Evolutionary conservation across 169 alveolate species (phyloP), one percentile per base, ranked within the genome.

Genomic region (Cryptosporidium sp.): DNA sequence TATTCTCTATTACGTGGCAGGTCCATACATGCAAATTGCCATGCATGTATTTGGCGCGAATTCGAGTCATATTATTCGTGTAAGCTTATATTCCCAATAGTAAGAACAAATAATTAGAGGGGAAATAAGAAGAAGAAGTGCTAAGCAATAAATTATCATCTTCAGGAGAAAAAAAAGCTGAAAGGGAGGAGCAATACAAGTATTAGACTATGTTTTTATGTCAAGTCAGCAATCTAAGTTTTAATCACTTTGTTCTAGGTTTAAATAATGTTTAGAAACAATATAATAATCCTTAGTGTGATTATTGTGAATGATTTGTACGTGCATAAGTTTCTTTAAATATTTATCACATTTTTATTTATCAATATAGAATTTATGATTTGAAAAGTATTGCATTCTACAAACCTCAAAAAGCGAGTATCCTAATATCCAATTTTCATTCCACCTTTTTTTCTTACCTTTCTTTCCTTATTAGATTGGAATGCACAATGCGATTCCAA

Each of bases 1-100:
- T 55, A 55, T 26, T 55, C 67, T 55, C 29, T n/a, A 55, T 55
- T 55, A 55, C 67, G 67, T 55, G 67, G 67, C 67, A 55, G 35
- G 35, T 26, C 35, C 6, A 4, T 21, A 26, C 31, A 55, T 55
- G 67, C 67, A 55, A 55, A 55, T 0, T 55, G 67, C 16, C 67
- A 55, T 23, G 67, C 67, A 55, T 55, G n/a, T n/a, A 23, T 23
- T 55, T n/a, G 14, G 35, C 67, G 67, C 67, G 67, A 26, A 55
- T 23, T 3, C 67, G 67, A 55, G 67, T 3, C 35, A 51, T 1
- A 1, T 51, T 21, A 23, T n/a, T 2, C 9, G 33, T 12, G n/a
- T 14, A 45, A 37, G 43, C 52, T 45, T 45, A 14, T 8, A 45
- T 12, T 45, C 9, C 9, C 18, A 39, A 51, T 8, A 55, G 16